Percentiles rank a stretch among this genome's conserved stretches.
Conservation (phyloP, 306 rosid genomes). For the Acacia acuminata region DNA sequence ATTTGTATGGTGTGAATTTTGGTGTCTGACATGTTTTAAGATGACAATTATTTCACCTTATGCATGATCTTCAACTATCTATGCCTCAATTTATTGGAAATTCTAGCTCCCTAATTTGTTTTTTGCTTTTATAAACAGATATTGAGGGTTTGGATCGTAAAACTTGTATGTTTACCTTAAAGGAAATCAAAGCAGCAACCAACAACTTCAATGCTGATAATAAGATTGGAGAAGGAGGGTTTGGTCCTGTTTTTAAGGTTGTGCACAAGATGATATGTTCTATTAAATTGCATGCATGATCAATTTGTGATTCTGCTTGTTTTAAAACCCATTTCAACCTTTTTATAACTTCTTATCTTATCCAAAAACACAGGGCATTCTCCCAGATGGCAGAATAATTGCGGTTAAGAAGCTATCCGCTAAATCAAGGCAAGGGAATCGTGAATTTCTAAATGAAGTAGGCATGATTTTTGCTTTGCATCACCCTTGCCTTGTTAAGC, state of each 20-base stretch:
- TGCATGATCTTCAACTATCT: not conserved
- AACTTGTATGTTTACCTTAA: conserved; percentile 42
- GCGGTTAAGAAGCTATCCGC: too few species aligned
- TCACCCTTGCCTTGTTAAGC: too few species aligned
- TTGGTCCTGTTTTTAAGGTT: not conserved
- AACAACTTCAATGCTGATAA: conserved; percentile 49
- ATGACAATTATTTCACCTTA: not conserved
- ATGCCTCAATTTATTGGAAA: not conserved
- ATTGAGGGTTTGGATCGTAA: conserved; percentile 45
- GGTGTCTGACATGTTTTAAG: too few species aligned
- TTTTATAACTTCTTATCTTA: not conserved
- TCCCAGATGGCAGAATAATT: not conserved
- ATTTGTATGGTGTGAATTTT: too few species aligned
- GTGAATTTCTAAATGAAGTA: too few species aligned
- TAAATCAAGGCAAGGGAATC: too few species aligned
- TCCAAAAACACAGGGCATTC: not conserved
- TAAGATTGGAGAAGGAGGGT: conserved; percentile 24
- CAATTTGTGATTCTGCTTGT: not conserved
- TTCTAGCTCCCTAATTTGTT: not conserved
- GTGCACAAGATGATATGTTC: not conserved
- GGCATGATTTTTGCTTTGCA: too few species aligned
- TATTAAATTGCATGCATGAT: not conserved
- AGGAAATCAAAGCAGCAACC: conserved; percentile 61
- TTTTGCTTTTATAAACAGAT: conserved; percentile 40
- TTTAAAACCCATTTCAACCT: not conserved